These are phyloP conservation scores for Heliosperma pusillum DNA, from an alignment of 148 eudicot genomes.

Conservation along the genomic window DNA sequence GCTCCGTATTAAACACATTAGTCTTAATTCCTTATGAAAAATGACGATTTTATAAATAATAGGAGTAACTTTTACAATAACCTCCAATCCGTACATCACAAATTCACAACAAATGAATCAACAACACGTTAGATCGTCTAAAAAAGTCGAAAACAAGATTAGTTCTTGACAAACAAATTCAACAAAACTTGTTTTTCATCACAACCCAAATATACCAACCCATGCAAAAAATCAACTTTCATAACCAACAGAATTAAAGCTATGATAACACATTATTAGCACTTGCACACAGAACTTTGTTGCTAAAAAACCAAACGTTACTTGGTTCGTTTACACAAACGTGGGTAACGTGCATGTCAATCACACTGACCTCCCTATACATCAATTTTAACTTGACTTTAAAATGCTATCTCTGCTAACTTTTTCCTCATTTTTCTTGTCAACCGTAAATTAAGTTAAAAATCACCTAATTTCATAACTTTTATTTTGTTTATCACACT, in stretches of 20 bases:
- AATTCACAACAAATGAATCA: no score
- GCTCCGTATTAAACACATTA: no score
- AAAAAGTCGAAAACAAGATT: no score
- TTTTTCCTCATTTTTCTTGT: background rate
- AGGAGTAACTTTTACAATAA: no score
- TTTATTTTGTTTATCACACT: background rate
- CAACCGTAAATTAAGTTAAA: background rate
- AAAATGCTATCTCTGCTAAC: constrained; percentile 28
- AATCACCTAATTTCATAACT: background rate
- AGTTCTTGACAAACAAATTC: no score
- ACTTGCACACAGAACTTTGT: background rate
- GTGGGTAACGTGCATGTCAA: constrained; percentile 32
- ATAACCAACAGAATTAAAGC: background rate
- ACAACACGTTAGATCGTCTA: no score
- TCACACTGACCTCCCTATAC: constrained; percentile 24
- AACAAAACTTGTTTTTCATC: no score
- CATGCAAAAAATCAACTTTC: background rate
- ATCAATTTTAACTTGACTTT: background rate
- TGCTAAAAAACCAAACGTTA: constrained; percentile 3
- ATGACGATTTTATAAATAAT: no score
- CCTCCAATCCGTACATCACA: no score
- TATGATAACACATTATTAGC: background rate
- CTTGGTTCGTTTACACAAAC: constrained; percentile 19
- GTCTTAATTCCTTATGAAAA: no score
- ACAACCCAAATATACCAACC: no score